Evolutionary conservation across 1,284 basidiomycete genomes (phyloP).

Genomic region (Golubevia pallescens): DNA sequence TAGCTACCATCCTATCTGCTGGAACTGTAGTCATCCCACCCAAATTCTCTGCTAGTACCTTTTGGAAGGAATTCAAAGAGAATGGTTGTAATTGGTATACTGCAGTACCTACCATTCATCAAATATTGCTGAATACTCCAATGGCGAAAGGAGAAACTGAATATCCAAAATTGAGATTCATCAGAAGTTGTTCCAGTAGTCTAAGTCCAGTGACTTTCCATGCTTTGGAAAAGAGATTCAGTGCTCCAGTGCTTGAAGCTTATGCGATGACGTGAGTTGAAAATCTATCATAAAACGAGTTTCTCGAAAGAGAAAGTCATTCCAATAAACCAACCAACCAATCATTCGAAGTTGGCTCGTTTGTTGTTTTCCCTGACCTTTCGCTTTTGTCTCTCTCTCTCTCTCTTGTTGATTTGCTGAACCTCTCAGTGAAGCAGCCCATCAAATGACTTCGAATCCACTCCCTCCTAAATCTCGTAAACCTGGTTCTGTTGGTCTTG

Average conservation of each 20-base stretch:
- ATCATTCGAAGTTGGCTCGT: too few relatives aligned
- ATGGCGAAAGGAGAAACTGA: conserved; percentile 57
- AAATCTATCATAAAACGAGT: background rate
- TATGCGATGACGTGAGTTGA: conserved; percentile 64
- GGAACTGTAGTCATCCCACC: conserved; percentile 72
- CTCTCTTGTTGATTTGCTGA: background rate
- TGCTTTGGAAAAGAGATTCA: conserved; percentile 65
- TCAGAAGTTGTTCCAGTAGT: conserved; percentile 67
- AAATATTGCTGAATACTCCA: conserved; percentile 66
- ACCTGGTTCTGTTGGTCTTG: conserved; percentile 67
- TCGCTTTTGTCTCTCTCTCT: too few relatives aligned
- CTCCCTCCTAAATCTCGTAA: conserved; percentile 65
- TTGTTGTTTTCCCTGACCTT: too few relatives aligned
- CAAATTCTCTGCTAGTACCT: conserved; percentile 70
- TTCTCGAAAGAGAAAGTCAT: too few relatives aligned
- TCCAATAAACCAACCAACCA: too few relatives aligned
- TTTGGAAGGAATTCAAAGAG: conserved; percentile 70
- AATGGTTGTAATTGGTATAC: conserved; percentile 69
- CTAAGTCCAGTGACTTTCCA: conserved; percentile 66
- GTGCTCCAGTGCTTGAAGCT: conserved; percentile 68
- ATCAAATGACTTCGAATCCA: conserved; percentile 67
- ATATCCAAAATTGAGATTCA: conserved; percentile 67
- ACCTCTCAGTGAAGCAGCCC: conserved; percentile 56
- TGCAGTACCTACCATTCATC: conserved; percentile 68
- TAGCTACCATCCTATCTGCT: conserved; percentile 71